Evolutionary conservation across 805 yeast genomes (phyloP).

Genomic region (Metschnikowia koreensis): DNA sequence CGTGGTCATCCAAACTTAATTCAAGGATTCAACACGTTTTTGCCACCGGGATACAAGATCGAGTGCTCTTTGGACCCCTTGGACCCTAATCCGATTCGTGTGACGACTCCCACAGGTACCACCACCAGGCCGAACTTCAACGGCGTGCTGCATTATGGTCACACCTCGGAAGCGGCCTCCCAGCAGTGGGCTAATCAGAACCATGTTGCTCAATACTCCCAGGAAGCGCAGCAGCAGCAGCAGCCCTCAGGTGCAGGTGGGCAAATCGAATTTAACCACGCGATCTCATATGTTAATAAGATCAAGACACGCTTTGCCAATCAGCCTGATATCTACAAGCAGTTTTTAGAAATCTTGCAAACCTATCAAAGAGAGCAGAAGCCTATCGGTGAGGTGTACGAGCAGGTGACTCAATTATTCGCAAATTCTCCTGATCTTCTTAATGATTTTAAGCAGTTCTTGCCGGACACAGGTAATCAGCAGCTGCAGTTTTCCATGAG

Average conservation of each 20-base stretch:
- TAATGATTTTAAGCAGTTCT: constrained; percentile 91
- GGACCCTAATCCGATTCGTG: constrained; percentile 89
- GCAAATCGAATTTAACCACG: constrained; percentile 95
- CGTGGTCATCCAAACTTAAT: constrained; percentile 91
- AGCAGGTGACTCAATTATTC: constrained; percentile 85
- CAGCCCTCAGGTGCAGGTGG: constrained; percentile 35
- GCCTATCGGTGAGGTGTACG: constrained; percentile 92
- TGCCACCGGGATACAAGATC: constrained; percentile 94
- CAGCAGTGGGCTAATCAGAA: constrained; percentile 10
- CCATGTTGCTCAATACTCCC: constrained; percentile 5
- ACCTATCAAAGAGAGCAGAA: constrained; percentile 95
- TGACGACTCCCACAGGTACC: constrained; percentile 93
- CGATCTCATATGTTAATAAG: constrained; percentile 92
- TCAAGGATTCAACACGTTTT: constrained; percentile 95
- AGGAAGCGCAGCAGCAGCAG: constrained; percentile 20
- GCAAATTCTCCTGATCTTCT: constrained; percentile 91
- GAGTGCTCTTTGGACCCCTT: constrained; percentile 87
- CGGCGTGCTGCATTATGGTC: constrained; percentile 7
- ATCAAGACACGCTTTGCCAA: constrained; percentile 90
- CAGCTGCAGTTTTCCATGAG: constrained; percentile 23
- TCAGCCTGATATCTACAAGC: constrained; percentile 95
- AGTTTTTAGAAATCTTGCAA: constrained; percentile 89
- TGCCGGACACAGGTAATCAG: constrained; percentile 74
- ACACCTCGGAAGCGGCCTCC: constrained; percentile 5
- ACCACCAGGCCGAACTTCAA: constrained; percentile 57